Base-by-base conservation (phyloP, 768 basidiomycete species). In the Pisolithus orientalis region DNA sequence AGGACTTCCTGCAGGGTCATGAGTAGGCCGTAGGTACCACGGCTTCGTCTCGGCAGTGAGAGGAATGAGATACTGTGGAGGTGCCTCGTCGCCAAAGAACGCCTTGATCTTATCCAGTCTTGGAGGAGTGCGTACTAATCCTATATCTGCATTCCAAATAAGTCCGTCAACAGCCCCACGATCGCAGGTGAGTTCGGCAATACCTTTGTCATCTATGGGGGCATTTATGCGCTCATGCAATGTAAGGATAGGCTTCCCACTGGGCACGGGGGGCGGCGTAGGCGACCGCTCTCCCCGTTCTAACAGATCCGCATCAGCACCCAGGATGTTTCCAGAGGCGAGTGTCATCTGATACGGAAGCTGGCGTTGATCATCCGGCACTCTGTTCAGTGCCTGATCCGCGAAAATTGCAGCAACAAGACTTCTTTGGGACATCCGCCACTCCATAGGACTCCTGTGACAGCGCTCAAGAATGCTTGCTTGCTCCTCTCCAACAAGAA, bases 1-100 rank as follows among this genome's bases (percentile, higher is more conserved):
- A 83, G 70, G 40, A 87, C 77, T 40, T 86, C 82, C 82, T 7
- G 74, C 73, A 7, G 77, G 71, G 46, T 69, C 71, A 61, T 82
- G 83, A 51, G 78, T 78, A 24, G 77, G 73, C 1, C 75, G 75
- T 32, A 88, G 72, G 59, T 81, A 86, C 79, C 78, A 81, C 13
- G 85, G 80, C 55, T 75, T 73, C 46, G 71, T 53, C 40, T 72
- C 72, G 2, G 75, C 72, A 28, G 68, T 69, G 44, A 72, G 57
- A 44, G 66, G 68, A 31, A 66, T 66, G 44, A 79, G 58, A 56
- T 74, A 73, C 46, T 72, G 67, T 21, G 65, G 64, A 0, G 80
- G 80, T 8, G 74, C 74, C 37, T 80, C 80, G 7, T 71, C 68
- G 6, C 82, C 82, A 55, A 84, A 71, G 44, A 81, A 63, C 57